Percentiles rank a stretch among this genome's conserved stretches.
Conservation (phyloP, 2,329 filamentous ascomycete genomes). For the Stachybotrys echinatus region DNA sequence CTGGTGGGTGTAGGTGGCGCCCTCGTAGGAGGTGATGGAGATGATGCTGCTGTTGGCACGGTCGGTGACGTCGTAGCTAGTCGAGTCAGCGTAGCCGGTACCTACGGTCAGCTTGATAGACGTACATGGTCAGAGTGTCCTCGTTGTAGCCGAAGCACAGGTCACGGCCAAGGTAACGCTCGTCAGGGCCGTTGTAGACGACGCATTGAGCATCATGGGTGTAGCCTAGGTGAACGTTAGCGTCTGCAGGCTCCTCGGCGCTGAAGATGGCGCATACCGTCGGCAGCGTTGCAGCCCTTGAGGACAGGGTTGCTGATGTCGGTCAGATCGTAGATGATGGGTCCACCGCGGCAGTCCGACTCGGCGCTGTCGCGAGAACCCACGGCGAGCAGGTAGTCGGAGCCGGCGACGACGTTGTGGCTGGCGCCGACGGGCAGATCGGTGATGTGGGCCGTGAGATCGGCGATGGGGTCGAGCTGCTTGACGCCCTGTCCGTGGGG, state of each 20-base stretch:
- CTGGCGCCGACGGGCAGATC: constrained; percentile 13
- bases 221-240: background rate
- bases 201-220: constrained; percentile 35
- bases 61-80: constrained; percentile 42
- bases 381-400: constrained; percentile 39
- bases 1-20: constrained; percentile 48
- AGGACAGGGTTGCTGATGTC: constrained; percentile 43
- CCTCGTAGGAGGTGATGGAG: constrained; percentile 47
- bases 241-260: background rate
- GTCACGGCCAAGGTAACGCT: constrained; percentile 35
- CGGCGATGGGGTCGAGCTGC: background rate
- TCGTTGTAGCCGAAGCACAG: constrained; percentile 51
- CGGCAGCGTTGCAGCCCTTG: constrained; percentile 37
- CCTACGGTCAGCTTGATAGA: background rate
- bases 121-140: constrained; percentile 38
- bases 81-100: background rate
- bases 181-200: constrained; percentile 44
- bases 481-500: background rate
- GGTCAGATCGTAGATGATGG: constrained; percentile 49
- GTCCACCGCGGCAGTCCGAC: constrained; percentile 34
- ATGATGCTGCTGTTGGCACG: constrained; percentile 34
- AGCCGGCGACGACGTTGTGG: constrained; percentile 46
- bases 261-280: constrained; percentile 21
- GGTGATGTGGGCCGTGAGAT: background rate
- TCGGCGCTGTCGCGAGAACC: constrained; percentile 25